Evolutionary conservation across 2,329 filamentous ascomycete species (phyloP).

Genomic region (Calonectria leucothoes): DNA sequence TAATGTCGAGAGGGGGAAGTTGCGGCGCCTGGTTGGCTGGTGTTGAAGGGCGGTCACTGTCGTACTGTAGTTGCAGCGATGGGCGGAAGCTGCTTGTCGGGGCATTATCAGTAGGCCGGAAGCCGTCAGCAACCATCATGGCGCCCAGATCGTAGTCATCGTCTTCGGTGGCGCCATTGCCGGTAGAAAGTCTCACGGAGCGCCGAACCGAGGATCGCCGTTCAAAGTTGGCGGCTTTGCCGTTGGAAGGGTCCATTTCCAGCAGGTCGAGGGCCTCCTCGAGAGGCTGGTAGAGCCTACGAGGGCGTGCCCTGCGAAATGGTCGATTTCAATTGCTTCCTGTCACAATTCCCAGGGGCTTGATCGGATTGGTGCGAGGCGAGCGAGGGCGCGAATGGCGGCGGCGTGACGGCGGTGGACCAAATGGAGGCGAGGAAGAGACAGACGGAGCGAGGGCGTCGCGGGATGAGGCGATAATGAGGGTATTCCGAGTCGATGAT

Average conservation of each 20-base stretch:
- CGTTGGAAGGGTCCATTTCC: conserved; percentile 55
- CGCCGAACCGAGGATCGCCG: conserved; percentile 56
- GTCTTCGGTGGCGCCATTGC: conserved; percentile 45
- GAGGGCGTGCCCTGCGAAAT: conserved; percentile 37
- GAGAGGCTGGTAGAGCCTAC: conserved; percentile 39
- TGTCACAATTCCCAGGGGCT: conserved; percentile 28
- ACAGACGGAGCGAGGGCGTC: not conserved
- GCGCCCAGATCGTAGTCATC: conserved; percentile 63
- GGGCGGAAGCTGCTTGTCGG: conserved; percentile 7
- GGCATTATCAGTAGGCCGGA: conserved; percentile 52
- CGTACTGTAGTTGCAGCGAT: conserved; percentile 33
- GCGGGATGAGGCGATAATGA: conserved; percentile 11
- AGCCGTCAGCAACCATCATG: conserved; percentile 65
- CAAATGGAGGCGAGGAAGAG: not conserved
- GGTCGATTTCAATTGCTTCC: conserved; percentile 26
- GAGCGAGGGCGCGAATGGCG: conserved; percentile 22
- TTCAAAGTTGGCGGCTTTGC: conserved; percentile 53
- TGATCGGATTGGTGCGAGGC: conserved; percentile 24
- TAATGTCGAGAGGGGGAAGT: conserved; percentile 10
- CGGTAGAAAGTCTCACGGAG: conserved; percentile 53
- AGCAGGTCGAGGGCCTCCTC: conserved; percentile 33
- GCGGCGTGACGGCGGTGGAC: not conserved
- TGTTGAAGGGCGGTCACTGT: conserved; percentile 16
- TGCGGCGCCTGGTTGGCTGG: conserved; percentile 23
- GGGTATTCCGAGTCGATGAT: conserved; percentile 8